Percentiles rank a stretch among this genome's conserved stretches.
These are phyloP conservation scores for Eleusine coracana DNA, from an alignment of 176 grass and related monocot genomes.

Conservation along the genomic window DNA sequence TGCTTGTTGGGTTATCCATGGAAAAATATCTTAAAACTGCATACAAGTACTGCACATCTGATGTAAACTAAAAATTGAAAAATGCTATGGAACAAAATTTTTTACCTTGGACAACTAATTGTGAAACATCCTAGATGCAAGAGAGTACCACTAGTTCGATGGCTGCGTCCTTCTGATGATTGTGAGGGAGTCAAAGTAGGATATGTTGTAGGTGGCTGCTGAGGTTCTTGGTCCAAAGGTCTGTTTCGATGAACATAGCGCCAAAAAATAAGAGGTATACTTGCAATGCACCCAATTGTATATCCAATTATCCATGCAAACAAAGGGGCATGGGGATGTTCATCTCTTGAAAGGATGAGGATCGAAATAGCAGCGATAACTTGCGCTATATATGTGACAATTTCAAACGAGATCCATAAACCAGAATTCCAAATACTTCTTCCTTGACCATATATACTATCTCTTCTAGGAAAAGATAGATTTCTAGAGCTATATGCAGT, in stretches of 20 bases:
- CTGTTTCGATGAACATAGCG: slow-evolving; percentile 81
- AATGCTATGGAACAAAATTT: background rate
- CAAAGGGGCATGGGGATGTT: slow-evolving; percentile 75
- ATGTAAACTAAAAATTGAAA: slow-evolving; percentile 7
- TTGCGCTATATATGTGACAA: slow-evolving; percentile 73
- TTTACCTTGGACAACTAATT: slow-evolving; percentile 61
- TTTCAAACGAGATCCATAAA: slow-evolving; percentile 88
- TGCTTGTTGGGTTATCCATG: background rate
- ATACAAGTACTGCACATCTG: background rate
- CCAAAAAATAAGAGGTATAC: slow-evolving; percentile 93
- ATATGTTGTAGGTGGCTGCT: slow-evolving; percentile 48
- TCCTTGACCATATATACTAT: slow-evolving; percentile 66
- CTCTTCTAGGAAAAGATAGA: slow-evolving; percentile 58
- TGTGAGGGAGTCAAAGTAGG: slow-evolving; percentile 61
- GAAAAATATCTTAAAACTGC: background rate
- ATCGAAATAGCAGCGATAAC: slow-evolving; percentile 79
- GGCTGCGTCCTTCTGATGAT: slow-evolving; percentile 45
- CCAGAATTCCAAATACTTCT: slow-evolving; percentile 89
- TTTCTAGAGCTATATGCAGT: slow-evolving; percentile 61
- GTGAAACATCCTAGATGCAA: slow-evolving; percentile 45
- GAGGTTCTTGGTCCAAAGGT: slow-evolving; percentile 61
- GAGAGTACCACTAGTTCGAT: slow-evolving; percentile 33
- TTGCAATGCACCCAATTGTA: slow-evolving; percentile 75
- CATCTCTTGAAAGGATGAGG: slow-evolving; percentile 71
- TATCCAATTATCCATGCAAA: slow-evolving; percentile 93